Conservation (phyloP, 495 filamentous ascomycete genomes). For the Xylaria grammica region DNA sequence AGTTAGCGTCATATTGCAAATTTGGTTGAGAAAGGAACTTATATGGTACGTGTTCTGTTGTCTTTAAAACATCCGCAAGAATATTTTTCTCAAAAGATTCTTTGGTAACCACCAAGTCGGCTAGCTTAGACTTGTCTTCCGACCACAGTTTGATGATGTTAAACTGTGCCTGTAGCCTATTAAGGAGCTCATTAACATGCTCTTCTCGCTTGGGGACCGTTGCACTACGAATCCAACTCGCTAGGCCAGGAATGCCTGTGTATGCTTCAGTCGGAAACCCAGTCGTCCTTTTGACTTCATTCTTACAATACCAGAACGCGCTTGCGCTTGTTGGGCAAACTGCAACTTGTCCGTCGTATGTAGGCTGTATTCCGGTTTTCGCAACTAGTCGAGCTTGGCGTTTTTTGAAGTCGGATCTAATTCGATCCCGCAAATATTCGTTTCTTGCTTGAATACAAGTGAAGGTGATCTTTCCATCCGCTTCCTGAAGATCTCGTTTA, state of each 20-base stretch:
- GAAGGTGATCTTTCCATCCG: background rate
- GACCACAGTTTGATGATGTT: constrained; percentile 29
- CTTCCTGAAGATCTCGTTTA: background rate
- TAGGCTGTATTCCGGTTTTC: background rate
- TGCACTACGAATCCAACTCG: constrained; percentile 27
- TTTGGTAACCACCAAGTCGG: background rate
- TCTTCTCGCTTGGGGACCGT: constrained; percentile 24
- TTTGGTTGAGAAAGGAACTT: background rate
- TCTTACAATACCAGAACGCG: constrained; percentile 26
- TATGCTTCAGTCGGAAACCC: constrained; percentile 30
- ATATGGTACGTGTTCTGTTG: background rate
- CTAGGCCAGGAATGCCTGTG: constrained; percentile 31
- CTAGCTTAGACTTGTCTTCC: constrained; percentile 4
- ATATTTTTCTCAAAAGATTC: background rate
- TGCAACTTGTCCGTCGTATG: constrained; percentile 1
- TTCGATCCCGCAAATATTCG: background rate
- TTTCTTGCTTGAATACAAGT: constrained; percentile 16
- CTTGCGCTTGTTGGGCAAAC: constrained; percentile 18
- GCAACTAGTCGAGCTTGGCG: constrained; percentile 4
- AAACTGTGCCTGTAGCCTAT: constrained; percentile 18
- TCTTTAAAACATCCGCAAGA: constrained; percentile 1
- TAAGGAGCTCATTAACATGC: constrained; percentile 26
- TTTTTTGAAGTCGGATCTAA: constrained; percentile 4
- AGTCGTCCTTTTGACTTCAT: background rate
- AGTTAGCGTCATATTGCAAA: background rate